Percentiles rank a stretch among this genome's conserved stretches.
Conservation (phyloP, 805 yeast genomes). For the Nakazawaea ishiwadae region DNA sequence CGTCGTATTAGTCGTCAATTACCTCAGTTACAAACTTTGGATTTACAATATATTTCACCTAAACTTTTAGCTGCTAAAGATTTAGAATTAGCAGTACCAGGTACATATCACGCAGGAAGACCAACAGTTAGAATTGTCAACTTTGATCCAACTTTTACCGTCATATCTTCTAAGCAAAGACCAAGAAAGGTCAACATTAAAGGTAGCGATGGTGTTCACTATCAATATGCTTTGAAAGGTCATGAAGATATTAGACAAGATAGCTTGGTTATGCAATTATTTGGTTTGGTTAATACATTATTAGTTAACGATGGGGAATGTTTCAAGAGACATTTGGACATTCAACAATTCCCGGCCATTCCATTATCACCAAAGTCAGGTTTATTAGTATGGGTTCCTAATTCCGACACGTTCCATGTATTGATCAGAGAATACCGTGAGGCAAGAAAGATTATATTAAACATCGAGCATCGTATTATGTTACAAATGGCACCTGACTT, state of each 20-base stretch:
- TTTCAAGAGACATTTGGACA: constrained; percentile 90
- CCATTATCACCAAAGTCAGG: constrained; percentile 98
- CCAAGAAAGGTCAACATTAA: constrained; percentile 78
- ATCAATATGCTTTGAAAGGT: constrained; percentile 81
- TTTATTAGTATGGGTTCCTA: constrained; percentile 93
- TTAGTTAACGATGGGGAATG: constrained; percentile 90
- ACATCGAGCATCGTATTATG: constrained; percentile 94
- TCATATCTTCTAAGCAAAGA: constrained; percentile 92
- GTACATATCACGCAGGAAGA: constrained; percentile 83
- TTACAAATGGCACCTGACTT: constrained; percentile 97
- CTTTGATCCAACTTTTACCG: constrained; percentile 80
- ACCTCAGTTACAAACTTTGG: constrained; percentile 81
- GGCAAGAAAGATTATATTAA: constrained; percentile 79
- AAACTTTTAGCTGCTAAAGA: constrained; percentile 72
- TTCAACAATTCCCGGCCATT: constrained; percentile 88
- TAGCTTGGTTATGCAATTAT: constrained; percentile 94
- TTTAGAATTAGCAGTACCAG: constrained; percentile 88
- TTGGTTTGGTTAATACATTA: constrained; percentile 90
- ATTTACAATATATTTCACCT: constrained; percentile 92
- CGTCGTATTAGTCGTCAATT: constrained; percentile 84
- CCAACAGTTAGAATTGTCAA: constrained; percentile 66
- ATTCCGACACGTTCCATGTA: constrained; percentile 94
- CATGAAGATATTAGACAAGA: constrained; percentile 98
- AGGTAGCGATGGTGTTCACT: constrained; percentile 91
- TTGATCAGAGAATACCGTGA: constrained; percentile 90